Evolutionary conservation across 2,329 filamentous ascomycete species (phyloP).

Genomic region (Fusarium sp.): DNA sequence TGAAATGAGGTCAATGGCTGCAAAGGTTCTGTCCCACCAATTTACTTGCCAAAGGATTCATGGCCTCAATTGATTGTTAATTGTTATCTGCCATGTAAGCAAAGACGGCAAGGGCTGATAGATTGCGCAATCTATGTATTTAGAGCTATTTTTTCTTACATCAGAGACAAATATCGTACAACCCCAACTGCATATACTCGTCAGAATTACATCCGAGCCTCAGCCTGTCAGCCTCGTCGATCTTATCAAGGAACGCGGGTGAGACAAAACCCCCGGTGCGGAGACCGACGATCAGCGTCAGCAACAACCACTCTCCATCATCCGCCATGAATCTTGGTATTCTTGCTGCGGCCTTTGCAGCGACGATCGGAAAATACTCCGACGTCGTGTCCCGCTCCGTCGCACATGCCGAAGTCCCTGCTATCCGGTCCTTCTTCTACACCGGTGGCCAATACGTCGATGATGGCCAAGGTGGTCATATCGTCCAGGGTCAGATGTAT

Average conservation of each 20-base stretch:
- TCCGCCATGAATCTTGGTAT: constrained; percentile 20
- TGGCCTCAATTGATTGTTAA: background rate
- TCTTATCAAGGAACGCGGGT: constrained; percentile 9
- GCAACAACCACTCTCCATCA: background rate
- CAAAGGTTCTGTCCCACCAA: no score
- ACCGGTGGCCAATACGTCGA: constrained; percentile 36
- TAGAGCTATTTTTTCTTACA: background rate
- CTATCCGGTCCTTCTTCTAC: constrained; percentile 38
- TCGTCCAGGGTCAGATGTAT: constrained; percentile 43
- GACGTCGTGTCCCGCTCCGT: background rate
- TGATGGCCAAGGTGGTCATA: constrained; percentile 33
- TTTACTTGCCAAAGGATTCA: background rate
- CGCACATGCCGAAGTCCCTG: constrained; percentile 20
- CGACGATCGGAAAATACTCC: constrained; percentile 16
- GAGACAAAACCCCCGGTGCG: constrained; percentile 9
- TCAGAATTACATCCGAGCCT: background rate
- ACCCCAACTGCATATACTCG: background rate
- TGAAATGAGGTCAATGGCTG: background rate
- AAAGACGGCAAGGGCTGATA: background rate
- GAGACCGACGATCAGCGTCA: background rate
- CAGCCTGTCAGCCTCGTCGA: constrained; percentile 12
- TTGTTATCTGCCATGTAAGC: background rate
- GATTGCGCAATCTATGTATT: background rate
- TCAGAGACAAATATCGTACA: background rate
- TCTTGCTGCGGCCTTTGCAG: constrained; percentile 4